Evolutionary conservation across 2,329 filamentous ascomycete species (phyloP), one percentile per base, ranked within the genome.

Genomic region (Onygenales sp.): DNA sequence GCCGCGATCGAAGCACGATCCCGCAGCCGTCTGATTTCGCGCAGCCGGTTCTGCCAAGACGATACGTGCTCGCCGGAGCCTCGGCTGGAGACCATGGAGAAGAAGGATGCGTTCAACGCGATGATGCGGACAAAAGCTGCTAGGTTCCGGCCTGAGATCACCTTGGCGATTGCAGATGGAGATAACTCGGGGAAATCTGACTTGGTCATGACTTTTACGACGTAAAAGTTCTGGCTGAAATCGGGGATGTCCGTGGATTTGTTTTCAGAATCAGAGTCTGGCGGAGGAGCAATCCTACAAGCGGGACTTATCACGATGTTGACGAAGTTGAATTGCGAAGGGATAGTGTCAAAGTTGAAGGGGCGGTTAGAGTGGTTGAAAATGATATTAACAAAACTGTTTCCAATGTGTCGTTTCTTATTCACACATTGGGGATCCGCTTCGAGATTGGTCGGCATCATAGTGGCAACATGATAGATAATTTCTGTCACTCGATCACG

Each of bases 301-400:
- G 89, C 91, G 57, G 93, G 93, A 2, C 88, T 88, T 64, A 98
- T 92, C 61, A 97, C 86, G 62, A 98, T 97, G 67, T 96, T 90
- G 65, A 98, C 90, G 65, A 88, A 95, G 66, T 96, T 97, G 76
- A 98, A 95, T 54, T 92, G 87, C 0, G 90, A 94, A 0, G 89
- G 89, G 62, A 98, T 95, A 0, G 88, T 95, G 66, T 95, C 83
- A 66, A 95, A 95, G 52, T 81, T 80, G 73, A 95, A 97, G 0
- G 87, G 86, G 47, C 85, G 70, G n/a, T 93, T 92, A 2, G 91
- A 96, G 63, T 95, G 89, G 67, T 98, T 98, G 78, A 94, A 98
- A 54, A 98, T 86, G 61, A 98, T 95, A 66, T 95, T 97, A 65
- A 98, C 93, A 67, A 88, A 95, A 69, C 97, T 93, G 65, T 98